Evolutionary conservation across 768 basidiomycete species (phyloP).

Genomic region (Lyophyllum semitale): DNA sequence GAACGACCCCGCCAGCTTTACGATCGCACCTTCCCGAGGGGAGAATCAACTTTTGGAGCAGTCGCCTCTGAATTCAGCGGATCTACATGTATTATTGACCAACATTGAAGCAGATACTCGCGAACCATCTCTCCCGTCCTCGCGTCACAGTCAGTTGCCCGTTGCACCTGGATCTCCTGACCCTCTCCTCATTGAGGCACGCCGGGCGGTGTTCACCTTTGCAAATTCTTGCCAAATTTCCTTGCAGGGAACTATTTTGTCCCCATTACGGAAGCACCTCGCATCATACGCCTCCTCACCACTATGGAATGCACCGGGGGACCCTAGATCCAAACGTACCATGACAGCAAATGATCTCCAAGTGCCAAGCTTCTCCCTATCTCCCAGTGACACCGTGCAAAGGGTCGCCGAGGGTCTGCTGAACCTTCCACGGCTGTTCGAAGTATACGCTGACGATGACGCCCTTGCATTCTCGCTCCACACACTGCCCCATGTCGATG

Average conservation of each 20-base stretch:
- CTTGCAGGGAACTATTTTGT: conserved; percentile 81
- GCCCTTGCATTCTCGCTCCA: conserved; percentile 86
- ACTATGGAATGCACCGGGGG: conserved; percentile 61
- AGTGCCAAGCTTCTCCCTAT: conserved; percentile 91
- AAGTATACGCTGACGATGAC: conserved; percentile 92
- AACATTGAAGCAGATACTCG: conserved; percentile 45
- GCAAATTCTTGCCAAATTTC: conserved; percentile 75
- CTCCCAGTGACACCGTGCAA: conserved; percentile 86
- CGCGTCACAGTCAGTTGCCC: conserved; percentile 33
- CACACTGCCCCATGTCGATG: conserved; percentile 72
- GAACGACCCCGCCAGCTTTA: conserved; percentile 53
- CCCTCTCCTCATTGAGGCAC: conserved; percentile 55
- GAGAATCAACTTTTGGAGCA: conserved; percentile 77
- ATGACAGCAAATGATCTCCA: conserved; percentile 55
- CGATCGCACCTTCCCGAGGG: conserved; percentile 64
- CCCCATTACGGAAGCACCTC: conserved; percentile 78
- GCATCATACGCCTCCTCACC: conserved; percentile 66
- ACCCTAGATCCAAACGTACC: conserved; percentile 47
- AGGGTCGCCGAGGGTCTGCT: conserved; percentile 92
- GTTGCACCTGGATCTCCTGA: conserved; percentile 27
- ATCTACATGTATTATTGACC: conserved; percentile 65
- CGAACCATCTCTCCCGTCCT: conserved; percentile 25
- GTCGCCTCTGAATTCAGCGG: conserved; percentile 81
- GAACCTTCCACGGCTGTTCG: conserved; percentile 90
- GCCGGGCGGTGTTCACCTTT: conserved; percentile 59